Evolutionary conservation across 768 basidiomycete genomes (phyloP), one percentile per base, ranked within the genome.

Genomic region (Mycena sanguinolenta): DNA sequence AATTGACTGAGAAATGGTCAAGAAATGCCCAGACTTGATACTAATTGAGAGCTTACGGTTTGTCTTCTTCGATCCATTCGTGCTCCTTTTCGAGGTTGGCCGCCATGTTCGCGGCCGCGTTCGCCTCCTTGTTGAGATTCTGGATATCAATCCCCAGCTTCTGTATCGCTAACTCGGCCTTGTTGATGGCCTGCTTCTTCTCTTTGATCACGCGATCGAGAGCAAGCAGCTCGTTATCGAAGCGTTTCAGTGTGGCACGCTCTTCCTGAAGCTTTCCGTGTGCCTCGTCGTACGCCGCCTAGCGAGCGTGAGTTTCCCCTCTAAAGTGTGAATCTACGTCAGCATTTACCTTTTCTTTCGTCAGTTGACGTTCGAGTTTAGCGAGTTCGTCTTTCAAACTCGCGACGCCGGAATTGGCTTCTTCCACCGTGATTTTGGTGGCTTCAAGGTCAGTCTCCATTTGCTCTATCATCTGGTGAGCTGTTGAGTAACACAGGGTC

Each of bases 51-150:
- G 17, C 53, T 76, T 76, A 98, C 97, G 91, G 87, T 73, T 91
- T 88, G 78, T 99, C 97, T 70, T 96, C 91, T 6, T 78, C 78
- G 70, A 99, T 99, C 98, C 98, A 99, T 0, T 91, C 87, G 74
- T 92, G 87, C 77, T 91, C 88, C 76, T 91, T 90, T 82, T 98
- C 96, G n/a, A 97, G 84, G 57, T 86, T 87, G 28, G 85, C 79
- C 30, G 91, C 87, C 42, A 76, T 64, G 53, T 88, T 90, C 34
- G 78, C 76, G 2, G 90, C 89, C 1, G 85, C 74, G 9, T 87
- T 80, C 75, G 87, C 87, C 64, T 98, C 96, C 79, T 92, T 95
- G 34, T 79, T 84, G 36, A 92, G 78, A 14, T 80, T 81, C 53
- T 85, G 84, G 6, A 94, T 82, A 2, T 92, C 92, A 73, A 96